A percentile compares a stretch with the other conserved stretches of the same genome.
These are phyloP conservation scores for Dioscorea dumetorum DNA, from an alignment of 106 monocot genomes.

Conservation along the genomic window DNA sequence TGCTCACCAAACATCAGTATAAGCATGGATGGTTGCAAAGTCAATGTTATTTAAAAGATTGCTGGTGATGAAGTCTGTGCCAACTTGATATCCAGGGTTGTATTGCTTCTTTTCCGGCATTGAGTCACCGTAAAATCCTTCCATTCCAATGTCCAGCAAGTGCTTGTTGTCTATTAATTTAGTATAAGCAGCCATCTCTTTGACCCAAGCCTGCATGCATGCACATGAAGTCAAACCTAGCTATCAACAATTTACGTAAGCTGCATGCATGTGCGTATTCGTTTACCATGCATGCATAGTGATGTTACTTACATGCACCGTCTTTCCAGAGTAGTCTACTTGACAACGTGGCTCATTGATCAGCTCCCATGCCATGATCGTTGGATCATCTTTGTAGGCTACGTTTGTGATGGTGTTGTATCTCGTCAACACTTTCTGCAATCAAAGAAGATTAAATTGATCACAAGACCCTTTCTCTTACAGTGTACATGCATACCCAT, in stretches of 20 bases:
- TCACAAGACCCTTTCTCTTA: background rate
- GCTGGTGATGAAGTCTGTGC: slow-evolving; percentile 43
- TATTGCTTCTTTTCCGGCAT: slow-evolving; percentile 26
- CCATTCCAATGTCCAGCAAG: slow-evolving; percentile 45
- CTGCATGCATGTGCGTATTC: background rate
- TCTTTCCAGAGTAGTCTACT: slow-evolving; percentile 28
- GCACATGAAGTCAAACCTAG: too few relatives aligned
- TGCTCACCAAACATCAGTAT: slow-evolving; percentile 38
- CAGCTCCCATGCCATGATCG: slow-evolving; percentile 55
- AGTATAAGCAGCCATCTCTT: slow-evolving; percentile 41
- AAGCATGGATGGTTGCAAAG: slow-evolving; percentile 55
- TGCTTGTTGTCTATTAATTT: slow-evolving; percentile 40
- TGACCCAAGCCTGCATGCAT: slow-evolving; percentile 29
- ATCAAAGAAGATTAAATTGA: background rate
- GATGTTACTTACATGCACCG: slow-evolving; percentile 29
- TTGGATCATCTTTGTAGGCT: slow-evolving; percentile 41
- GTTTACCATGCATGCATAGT: background rate
- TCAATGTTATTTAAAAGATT: slow-evolving; percentile 43
- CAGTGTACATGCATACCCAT: background rate
- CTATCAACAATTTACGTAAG: background rate
- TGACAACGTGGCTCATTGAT: slow-evolving; percentile 52
- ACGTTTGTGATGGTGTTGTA: slow-evolving; percentile 27
- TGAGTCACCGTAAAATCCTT: slow-evolving; percentile 45
- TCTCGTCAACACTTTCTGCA: slow-evolving; percentile 34
- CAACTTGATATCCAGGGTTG: slow-evolving; percentile 38